These are phyloP conservation scores for Phytophthora multivora DNA, from an alignment of 352 stramenopile species.

Conservation along the genomic window DNA sequence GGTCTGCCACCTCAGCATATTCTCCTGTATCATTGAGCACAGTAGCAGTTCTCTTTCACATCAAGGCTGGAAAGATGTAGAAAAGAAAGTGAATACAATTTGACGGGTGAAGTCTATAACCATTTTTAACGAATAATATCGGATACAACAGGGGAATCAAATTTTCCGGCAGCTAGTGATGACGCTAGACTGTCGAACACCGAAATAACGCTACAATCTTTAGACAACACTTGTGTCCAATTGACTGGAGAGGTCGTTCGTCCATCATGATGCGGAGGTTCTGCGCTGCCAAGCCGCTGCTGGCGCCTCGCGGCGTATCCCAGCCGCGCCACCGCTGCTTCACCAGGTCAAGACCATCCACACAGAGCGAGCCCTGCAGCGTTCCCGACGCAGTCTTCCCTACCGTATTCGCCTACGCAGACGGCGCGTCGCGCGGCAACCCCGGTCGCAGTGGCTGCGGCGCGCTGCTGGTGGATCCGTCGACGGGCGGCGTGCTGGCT, in stretches of 20 bases:
- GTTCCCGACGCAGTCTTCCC: background rate
- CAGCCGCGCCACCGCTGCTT: slow-evolving; percentile 6
- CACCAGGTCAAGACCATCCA: slow-evolving; percentile 1
- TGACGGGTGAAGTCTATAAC: no score
- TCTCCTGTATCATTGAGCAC: background rate
- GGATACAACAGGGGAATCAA: no score
- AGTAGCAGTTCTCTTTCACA: no score
- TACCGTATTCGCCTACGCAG: slow-evolving; percentile 55
- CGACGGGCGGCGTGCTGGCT: slow-evolving; percentile 46
- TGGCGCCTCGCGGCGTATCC: slow-evolving; percentile 1
- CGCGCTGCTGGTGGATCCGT: slow-evolving; percentile 54
- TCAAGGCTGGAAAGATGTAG: no score
- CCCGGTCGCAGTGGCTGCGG: slow-evolving; percentile 65
- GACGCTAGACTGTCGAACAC: no score
- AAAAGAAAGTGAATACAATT: no score
- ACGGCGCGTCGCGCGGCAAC: slow-evolving; percentile 78
- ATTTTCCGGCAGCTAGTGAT: no score
- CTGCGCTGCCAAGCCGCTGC: background rate
- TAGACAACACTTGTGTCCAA: no score
- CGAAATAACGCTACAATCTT: no score
- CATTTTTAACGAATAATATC: no score
- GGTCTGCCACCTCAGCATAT: background rate
- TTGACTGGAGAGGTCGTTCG: no score
- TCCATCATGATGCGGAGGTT: slow-evolving; percentile 1
- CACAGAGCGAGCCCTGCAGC: background rate